A percentile compares a stretch with the other conserved stretches of the same genome.
These are phyloP conservation scores for Dothideomycetes sp. DNA, from an alignment of 2,329 filamentous ascomycete species.

Conservation along the genomic window DNA sequence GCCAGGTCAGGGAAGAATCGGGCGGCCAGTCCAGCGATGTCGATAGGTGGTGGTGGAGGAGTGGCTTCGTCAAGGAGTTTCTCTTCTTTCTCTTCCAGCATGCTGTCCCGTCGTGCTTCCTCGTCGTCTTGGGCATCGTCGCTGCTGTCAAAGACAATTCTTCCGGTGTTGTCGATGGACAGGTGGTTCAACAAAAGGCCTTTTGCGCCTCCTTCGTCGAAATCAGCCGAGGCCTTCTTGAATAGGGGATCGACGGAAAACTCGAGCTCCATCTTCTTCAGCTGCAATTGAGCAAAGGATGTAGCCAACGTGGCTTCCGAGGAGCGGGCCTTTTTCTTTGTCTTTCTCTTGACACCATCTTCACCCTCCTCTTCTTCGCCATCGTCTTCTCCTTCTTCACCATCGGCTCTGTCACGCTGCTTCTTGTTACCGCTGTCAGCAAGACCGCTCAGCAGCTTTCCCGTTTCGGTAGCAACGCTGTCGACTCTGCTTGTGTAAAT, in stretches of 20 bases:
- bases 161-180: conserved; percentile 83
- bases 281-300: conserved; percentile 76
- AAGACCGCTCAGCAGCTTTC: conserved; percentile 84
- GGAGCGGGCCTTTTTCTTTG: conserved; percentile 65
- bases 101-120: conserved; percentile 26
- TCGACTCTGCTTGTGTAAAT: conserved; percentile 98
- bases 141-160: conserved; percentile 97
- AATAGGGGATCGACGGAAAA: conserved; percentile 97
- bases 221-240: conserved; percentile 97
- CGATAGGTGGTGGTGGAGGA: conserved; percentile 60
- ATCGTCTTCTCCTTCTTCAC: conserved; percentile 49
- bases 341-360: conserved; percentile 45
- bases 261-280: conserved; percentile 97
- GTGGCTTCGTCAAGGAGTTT: conserved; percentile 32
- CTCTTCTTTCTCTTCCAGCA: conserved; percentile 35
- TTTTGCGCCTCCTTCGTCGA: conserved; percentile 95
- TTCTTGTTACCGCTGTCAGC: conserved; percentile 69
- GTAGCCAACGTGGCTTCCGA: conserved; percentile 89
- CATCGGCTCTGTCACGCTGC: conserved; percentile 44
- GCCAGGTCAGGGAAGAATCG: conserved; percentile 80
- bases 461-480: conserved; percentile 94
- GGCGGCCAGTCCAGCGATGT: conserved; percentile 62
- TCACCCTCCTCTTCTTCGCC: conserved; percentile 51
- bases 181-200: conserved; percentile 90
- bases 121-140: conserved; percentile 60